These are phyloP conservation scores for Bonia amplexicaulis DNA, from an alignment of 176 grass and related monocot genomes.

Conservation along the genomic window DNA sequence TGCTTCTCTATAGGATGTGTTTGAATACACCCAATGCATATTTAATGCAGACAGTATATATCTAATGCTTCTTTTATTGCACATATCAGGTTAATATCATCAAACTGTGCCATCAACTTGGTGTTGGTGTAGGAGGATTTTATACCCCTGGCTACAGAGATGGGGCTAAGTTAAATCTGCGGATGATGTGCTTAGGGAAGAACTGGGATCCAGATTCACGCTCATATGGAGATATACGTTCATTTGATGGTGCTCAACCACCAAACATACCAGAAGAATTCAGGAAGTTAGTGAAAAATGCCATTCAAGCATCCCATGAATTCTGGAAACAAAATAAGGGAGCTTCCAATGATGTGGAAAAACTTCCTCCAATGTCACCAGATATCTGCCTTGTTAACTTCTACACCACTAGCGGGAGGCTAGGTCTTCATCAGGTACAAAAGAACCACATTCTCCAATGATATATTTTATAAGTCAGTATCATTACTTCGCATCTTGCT, in stretches of 20 bases:
- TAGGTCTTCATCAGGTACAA: constrained; percentile 66
- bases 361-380: constrained; percentile 43
- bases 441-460: background rate
- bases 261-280: constrained; percentile 46
- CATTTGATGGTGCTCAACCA: constrained; percentile 36
- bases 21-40: background rate
- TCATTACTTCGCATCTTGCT: background rate
- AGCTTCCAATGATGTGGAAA: background rate
- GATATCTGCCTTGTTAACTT: constrained; percentile 72
- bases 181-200: constrained; percentile 66
- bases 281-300: constrained; percentile 18
- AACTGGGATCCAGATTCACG: constrained; percentile 59
- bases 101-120: constrained; percentile 40
- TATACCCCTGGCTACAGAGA: constrained; percentile 53
- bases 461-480: background rate
- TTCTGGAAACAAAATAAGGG: constrained; percentile 7
- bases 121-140: constrained; percentile 47
- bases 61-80: background rate
- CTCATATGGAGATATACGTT: constrained; percentile 25
- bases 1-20: background rate
- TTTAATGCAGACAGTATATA: background rate
- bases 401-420: constrained; percentile 28
- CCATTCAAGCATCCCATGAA: constrained; percentile 37
- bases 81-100: constrained; percentile 52
- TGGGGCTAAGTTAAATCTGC: constrained; percentile 32